These are phyloP conservation scores for Ascobolus immersus DNA, from an alignment of 495 filamentous ascomycete species.

Conservation along the genomic window DNA sequence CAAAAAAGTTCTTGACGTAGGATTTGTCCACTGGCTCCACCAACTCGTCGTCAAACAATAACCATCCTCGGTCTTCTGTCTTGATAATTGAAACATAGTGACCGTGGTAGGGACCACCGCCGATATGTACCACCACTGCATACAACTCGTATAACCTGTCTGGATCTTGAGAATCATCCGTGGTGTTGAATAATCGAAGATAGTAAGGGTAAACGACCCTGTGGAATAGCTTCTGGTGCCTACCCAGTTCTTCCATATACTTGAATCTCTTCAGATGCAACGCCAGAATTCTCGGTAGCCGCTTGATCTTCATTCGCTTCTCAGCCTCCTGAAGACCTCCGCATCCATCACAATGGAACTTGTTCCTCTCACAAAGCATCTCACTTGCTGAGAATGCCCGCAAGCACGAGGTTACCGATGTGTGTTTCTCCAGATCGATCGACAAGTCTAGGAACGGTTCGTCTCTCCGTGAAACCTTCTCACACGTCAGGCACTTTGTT, in stretches of 20 bases:
- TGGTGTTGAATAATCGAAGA: slow-evolving; percentile 89
- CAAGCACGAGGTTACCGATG: slow-evolving; percentile 85
- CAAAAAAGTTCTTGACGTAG: slow-evolving; percentile 95
- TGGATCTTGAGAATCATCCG: slow-evolving; percentile 84
- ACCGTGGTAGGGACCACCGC: slow-evolving; percentile 90
- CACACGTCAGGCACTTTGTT: slow-evolving; percentile 87
- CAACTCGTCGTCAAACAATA: slow-evolving; percentile 94
- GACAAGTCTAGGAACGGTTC: slow-evolving; percentile 90
- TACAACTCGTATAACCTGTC: slow-evolving; percentile 92
- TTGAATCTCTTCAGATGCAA: slow-evolving; percentile 93
- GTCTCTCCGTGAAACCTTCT: slow-evolving; percentile 81
- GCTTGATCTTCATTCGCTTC: slow-evolving; percentile 98
- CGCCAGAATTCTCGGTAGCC: slow-evolving; percentile 69
- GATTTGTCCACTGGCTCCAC: slow-evolving; percentile 92
- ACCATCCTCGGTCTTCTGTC: slow-evolving; percentile 82
- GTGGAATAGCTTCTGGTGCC: slow-evolving; percentile 89
- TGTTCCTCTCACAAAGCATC: slow-evolving; percentile 95
- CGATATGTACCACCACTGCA: slow-evolving; percentile 95
- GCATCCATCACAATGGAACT: slow-evolving; percentile 95
- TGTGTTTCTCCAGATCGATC: slow-evolving; percentile 85
- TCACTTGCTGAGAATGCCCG: slow-evolving; percentile 92
- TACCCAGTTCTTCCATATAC: slow-evolving; percentile 81
- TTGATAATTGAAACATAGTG: slow-evolving; percentile 97
- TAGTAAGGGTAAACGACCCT: slow-evolving; percentile 93
- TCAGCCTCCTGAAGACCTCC: slow-evolving; percentile 93